Evolutionary conservation across 2,329 filamentous ascomycete species (phyloP), one percentile per base, ranked within the genome.

Genomic region (Scortechinia acanthostroma): DNA sequence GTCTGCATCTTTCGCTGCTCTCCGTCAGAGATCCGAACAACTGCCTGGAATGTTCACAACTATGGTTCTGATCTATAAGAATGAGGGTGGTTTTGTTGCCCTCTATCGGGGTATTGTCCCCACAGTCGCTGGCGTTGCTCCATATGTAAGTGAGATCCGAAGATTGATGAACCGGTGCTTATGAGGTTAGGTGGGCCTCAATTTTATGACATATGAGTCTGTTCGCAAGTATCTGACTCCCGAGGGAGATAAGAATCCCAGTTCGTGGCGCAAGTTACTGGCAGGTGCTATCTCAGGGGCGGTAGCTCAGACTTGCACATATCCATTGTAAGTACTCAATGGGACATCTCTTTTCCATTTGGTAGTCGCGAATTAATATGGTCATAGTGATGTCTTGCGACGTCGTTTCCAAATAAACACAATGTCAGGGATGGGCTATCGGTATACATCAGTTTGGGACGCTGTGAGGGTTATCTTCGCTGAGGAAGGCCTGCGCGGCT

Each of bases 361-460:
- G 47, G 43, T 21, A 20, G n/a, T n/a, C 20, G 35, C 42, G 16
- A 3, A 58, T 60, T 48, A 59, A 22, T 44, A 14, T 6, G 16
- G 3, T 42, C 13, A 5, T 49, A 93, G 88, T 60, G 91, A 95
- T 60, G 91, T 98, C 2, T 74, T 98, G 45, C 87, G 93, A 22
- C 83, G 93, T 48, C 80, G 93, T 43, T 98, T 98, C 63, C 93
- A 98, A 61, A 93, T 98, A 69, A 98, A 98, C 66, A 96, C 93
- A 45, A 98, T 98, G 93, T 89, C 87, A 42, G 93, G 93, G 44
- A 91, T 98, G 83, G 93, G 93, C 43, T 97, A 96, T 66, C 81
- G 91, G 61, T 98, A 98, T 70, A 90, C 87, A 57, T 86, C 83
- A 4, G 84, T 98, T 37, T 74, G 80, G 50, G 89, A 95, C 59